A percentile compares a stretch with the other conserved stretches of the same genome.
phyloP scores from a whole-genome alignment of 176 grass and related monocot species.

The Aechmea fasciata region DNA sequence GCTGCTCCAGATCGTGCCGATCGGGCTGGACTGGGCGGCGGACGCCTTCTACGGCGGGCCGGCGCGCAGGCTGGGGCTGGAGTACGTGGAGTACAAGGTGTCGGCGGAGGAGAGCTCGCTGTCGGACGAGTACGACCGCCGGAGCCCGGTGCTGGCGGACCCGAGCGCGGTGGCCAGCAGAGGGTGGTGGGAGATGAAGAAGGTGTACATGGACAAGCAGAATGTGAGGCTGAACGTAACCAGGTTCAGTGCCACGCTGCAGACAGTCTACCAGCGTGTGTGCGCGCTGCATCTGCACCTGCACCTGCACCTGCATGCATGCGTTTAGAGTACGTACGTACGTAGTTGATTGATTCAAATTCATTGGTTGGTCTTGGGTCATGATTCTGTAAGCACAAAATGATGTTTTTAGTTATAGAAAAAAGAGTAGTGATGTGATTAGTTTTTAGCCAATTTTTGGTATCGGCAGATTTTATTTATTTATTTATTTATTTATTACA shows the following conservation, averaged over 20 bases:
- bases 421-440: too few species aligned
- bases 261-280: neutral
- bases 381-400: too few species aligned
- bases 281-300: too few species aligned
- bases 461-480: too few species aligned
- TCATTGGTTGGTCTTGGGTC: too few species aligned
- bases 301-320: too few species aligned
- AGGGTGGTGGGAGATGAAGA: slow-evolving; percentile 9
- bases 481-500: too few species aligned
- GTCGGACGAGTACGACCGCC: slow-evolving; percentile 15
- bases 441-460: too few species aligned
- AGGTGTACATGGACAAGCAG: slow-evolving; percentile 22
- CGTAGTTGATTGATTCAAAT: too few species aligned
- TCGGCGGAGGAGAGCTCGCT: slow-evolving; percentile 33
- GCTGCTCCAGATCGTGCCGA: slow-evolving; percentile 13
- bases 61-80: slow-evolving; percentile 20
- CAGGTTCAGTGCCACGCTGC: slow-evolving; percentile 6
- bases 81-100: slow-evolving; percentile 19
- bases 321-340: too few species aligned
- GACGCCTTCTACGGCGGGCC: slow-evolving; percentile 23
- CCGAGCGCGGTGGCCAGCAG: slow-evolving; percentile 13
- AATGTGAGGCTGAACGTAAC: slow-evolving; percentile 22
- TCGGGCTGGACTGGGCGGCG: slow-evolving; percentile 17
- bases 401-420: too few species aligned
- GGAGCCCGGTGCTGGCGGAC: slow-evolving; percentile 15